Evolutionary conservation across 1,284 basidiomycete species (phyloP).

Genomic region (Ceratobasidium sp.): DNA sequence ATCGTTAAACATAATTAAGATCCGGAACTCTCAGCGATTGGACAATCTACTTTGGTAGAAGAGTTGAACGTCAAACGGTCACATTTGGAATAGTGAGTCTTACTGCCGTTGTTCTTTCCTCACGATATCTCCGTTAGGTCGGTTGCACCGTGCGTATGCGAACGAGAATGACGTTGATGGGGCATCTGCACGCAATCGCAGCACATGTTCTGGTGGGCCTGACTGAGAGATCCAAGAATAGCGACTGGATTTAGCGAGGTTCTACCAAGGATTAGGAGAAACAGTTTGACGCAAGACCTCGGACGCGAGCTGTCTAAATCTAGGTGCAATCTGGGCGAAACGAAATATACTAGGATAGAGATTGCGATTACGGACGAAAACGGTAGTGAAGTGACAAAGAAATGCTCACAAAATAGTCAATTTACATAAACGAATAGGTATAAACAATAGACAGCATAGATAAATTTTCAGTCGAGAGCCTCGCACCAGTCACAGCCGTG

Average conservation of each 20-base stretch:
- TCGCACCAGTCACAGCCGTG: slow-evolving; percentile 38
- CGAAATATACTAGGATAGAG: not conserved
- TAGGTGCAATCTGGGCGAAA: not conserved
- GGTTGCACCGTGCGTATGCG: not conserved
- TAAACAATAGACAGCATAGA: not conserved
- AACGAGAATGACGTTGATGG: not conserved
- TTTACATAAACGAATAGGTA: slow-evolving; percentile 9
- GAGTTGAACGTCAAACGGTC: not conserved
- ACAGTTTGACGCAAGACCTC: not conserved
- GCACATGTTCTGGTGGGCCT: not conserved
- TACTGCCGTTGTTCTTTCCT: too few relatives aligned
- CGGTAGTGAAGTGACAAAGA: slow-evolving; percentile 4
- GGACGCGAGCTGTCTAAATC: not conserved
- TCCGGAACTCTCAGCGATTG: not conserved
- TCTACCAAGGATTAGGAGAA: slow-evolving; percentile 38
- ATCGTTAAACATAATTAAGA: too few relatives aligned
- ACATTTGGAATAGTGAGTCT: not conserved
- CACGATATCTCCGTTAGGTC: not conserved
- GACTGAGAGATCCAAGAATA: slow-evolving; percentile 2
- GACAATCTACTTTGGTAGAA: not conserved
- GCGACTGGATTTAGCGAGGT: slow-evolving; percentile 17
- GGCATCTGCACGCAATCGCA: not conserved
- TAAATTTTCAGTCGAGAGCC: slow-evolving; percentile 21
- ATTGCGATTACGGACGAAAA: slow-evolving; percentile 12
- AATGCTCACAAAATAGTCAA: slow-evolving; percentile 20